Evolutionary conservation across 2,329 filamentous ascomycete species (phyloP).

Genomic region (Aspergillus neoniger): DNA sequence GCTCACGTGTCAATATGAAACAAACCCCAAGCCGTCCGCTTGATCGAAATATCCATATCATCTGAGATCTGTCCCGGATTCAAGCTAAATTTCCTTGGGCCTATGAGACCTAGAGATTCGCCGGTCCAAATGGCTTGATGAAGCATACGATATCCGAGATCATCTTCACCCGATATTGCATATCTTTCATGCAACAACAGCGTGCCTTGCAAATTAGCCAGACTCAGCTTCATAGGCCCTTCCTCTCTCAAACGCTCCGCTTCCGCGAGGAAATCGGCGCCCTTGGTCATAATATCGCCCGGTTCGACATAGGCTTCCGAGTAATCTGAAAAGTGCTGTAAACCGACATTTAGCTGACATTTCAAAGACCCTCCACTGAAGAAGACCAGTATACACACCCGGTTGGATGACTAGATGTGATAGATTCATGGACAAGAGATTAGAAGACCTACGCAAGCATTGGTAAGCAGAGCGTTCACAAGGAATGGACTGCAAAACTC

Average conservation of each 20-base stretch:
- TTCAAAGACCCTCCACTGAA: not conserved
- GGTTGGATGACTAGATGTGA: not conserved
- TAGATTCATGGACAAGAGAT: not conserved
- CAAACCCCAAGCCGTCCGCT: conserved; percentile 39
- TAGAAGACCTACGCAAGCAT: conserved; percentile 39
- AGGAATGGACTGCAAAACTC: conserved; percentile 81
- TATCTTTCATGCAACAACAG: conserved; percentile 42
- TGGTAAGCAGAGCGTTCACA: conserved; percentile 85
- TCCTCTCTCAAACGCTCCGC: conserved; percentile 35
- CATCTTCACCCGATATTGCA: conserved; percentile 38
- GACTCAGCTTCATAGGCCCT: conserved; percentile 25
- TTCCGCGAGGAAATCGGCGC: conserved; percentile 38
- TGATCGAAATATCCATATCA: conserved; percentile 36
- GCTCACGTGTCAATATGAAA: conserved; percentile 44
- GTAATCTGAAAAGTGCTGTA: conserved; percentile 42
- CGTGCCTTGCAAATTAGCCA: conserved; percentile 38
- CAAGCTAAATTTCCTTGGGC: conserved; percentile 25
- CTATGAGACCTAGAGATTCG: conserved; percentile 36
- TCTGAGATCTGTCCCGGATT: conserved; percentile 25
- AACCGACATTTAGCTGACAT: not conserved
- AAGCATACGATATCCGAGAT: conserved; percentile 41
- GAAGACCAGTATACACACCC: not conserved
- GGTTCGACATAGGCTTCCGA: conserved; percentile 41
- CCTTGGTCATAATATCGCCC: conserved; percentile 41
- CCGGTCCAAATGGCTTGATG: conserved; percentile 40